Evolutionary conservation across 768 basidiomycete genomes (phyloP), one percentile per base, ranked within the genome.

Genomic region (Mrakia blollopis): DNA sequence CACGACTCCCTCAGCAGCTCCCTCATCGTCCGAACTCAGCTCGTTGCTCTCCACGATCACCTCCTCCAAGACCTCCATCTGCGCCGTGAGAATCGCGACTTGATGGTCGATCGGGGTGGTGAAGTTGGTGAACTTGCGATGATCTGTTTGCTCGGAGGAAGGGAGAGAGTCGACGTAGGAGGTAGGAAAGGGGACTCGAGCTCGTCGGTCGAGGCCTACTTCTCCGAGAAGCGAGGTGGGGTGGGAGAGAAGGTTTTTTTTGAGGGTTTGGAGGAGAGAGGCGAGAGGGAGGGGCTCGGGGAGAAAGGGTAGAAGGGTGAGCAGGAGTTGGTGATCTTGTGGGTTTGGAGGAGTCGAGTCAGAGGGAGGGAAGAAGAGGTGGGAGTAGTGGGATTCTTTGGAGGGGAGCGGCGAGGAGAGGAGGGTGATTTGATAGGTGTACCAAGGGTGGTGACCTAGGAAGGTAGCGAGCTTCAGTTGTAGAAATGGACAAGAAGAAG

Each of bases 381-480:
- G n/a, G n/a, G n/a, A n/a, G n/a, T n/a, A n/a, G n/a, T n/a, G n/a
- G n/a, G n/a, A n/a, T n/a, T n/a, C n/a, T n/a, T n/a, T n/a, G n/a
- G 78, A 41, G 14, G 73, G 25, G 16, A 78, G 74, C 50, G 86
- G 82, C 13, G 91, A 85, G 80, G 97, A 91, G 50, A 98, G 86
- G 74, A 87, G 80, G 41, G 91, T 87, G 80, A 97, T 92, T 79
- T 87, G 87, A 83, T 97, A 89, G 3, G 90, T 87, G 84, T 92
- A 95, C 96, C 96, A 98, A 2, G 96, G 96, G 82, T 98, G 96
- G 81, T 93, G 90, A 63, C 95, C 92, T 94, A 6, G n/a, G 8
- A 74, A 50, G 23, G 13, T 28, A 60, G 67, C 21, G 37, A 23
- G 32, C 63, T 2, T 28, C 63, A 6, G n/a, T 62, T 28, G 61